Conservation (phyloP, 768 basidiomycete genomes). For the Lactarius indigo region DNA sequence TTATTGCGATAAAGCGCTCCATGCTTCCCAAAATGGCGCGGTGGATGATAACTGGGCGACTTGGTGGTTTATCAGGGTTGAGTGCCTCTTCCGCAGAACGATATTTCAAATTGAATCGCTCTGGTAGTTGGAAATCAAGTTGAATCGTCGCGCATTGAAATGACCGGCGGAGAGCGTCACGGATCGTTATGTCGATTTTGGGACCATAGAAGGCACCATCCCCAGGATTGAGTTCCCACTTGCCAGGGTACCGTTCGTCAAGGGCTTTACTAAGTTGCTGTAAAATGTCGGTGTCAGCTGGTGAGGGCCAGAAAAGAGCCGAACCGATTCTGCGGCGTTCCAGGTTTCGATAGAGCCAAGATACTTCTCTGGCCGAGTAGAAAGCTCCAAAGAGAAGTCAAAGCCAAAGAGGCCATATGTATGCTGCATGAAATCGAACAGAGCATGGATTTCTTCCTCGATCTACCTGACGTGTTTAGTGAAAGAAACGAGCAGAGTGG, state of each 20-base stretch:
- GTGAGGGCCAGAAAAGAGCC: slow-evolving; percentile 24
- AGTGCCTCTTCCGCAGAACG: slow-evolving; percentile 70
- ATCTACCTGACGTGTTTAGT: slow-evolving; percentile 45
- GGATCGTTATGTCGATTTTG: slow-evolving; percentile 97
- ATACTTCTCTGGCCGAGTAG: slow-evolving; percentile 93
- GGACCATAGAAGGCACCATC: slow-evolving; percentile 99
- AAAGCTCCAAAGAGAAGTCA: slow-evolving; percentile 89
- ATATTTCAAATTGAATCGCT: slow-evolving; percentile 94
- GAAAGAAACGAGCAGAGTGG: neutral
- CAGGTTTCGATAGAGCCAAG: slow-evolving; percentile 88
- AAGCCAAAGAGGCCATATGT: slow-evolving; percentile 95
- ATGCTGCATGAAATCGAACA: slow-evolving; percentile 95
- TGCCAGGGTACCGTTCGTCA: slow-evolving; percentile 79
- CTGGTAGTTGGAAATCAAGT: slow-evolving; percentile 97
- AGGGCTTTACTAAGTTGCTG: slow-evolving; percentile 84
- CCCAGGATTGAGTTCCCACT: slow-evolving; percentile 91
- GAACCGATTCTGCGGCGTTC: slow-evolving; percentile 81
- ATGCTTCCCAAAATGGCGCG: slow-evolving; percentile 92
- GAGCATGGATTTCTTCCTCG: slow-evolving; percentile 74
- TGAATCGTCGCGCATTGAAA: slow-evolving; percentile 99
- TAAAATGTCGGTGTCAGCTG: neutral
- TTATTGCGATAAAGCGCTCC: slow-evolving; percentile 94
- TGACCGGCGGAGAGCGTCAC: slow-evolving; percentile 85
- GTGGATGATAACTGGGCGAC: slow-evolving; percentile 96
- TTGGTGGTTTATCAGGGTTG: slow-evolving; percentile 49